These are phyloP conservation scores for Penicillium sp. DNA, from an alignment of 2,329 filamentous ascomycete species.

Conservation along the genomic window DNA sequence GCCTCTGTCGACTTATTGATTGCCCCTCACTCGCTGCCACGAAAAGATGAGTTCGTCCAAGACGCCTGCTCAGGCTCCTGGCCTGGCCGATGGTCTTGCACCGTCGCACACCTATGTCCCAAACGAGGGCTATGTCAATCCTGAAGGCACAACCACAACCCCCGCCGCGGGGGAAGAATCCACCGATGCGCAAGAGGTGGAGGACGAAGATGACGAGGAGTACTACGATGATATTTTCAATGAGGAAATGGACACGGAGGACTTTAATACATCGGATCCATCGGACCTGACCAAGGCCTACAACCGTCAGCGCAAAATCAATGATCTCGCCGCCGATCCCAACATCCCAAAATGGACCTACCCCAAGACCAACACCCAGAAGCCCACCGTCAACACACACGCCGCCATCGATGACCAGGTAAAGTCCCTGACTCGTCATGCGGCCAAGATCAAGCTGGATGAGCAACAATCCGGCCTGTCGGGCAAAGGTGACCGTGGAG, in stretches of 20 bases:
- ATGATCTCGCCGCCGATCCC: slow-evolving; percentile 55
- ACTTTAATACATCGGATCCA: slow-evolving; percentile 60
- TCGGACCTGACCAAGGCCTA: slow-evolving; percentile 82
- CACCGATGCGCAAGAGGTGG: slow-evolving; percentile 44
- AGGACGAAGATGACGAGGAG: slow-evolving; percentile 57
- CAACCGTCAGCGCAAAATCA: slow-evolving; percentile 78
- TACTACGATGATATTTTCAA: slow-evolving; percentile 65
- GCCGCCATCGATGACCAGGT: slow-evolving; percentile 87
- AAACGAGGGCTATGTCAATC: slow-evolving; percentile 53
- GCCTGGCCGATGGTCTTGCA: slow-evolving; percentile 49
- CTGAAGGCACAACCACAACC: slow-evolving; percentile 38
- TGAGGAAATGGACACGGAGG: slow-evolving; percentile 59
- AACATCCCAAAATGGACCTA: slow-evolving; percentile 60
- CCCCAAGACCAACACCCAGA: slow-evolving; percentile 77
- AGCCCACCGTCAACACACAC: slow-evolving; percentile 76
- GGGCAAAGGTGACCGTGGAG: slow-evolving; percentile 50
- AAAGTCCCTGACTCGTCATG: slow-evolving; percentile 80
- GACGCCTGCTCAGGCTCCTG: slow-evolving; percentile 21
- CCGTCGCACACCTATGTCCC: slow-evolving; percentile 55
- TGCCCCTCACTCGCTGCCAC: neutral
- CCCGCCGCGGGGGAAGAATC: slow-evolving; percentile 37
- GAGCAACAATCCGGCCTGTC: slow-evolving; percentile 59
- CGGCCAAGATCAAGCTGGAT: slow-evolving; percentile 81
- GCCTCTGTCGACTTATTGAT: neutral
- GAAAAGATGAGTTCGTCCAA: slow-evolving; percentile 32